These are phyloP conservation scores for Byssochlamys sp. DNA, from an alignment of 2,329 filamentous ascomycete genomes.

Conservation along the genomic window DNA sequence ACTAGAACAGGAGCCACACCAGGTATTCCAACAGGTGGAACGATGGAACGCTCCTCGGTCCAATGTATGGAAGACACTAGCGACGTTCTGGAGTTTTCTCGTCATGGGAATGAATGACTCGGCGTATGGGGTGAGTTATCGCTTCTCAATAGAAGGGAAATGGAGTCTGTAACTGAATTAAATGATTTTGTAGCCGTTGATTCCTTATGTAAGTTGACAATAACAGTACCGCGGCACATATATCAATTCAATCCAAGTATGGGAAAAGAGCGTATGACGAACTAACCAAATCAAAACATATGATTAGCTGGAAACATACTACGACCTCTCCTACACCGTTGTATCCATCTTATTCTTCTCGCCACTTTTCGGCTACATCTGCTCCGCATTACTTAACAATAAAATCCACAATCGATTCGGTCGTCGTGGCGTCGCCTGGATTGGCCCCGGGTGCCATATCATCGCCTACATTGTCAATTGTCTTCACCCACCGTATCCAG, in stretches of 20 bases:
- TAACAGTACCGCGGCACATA: too few species aligned
- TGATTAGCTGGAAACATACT: conserved; percentile 35
- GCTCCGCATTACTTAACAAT: conserved; percentile 37
- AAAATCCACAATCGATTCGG: conserved; percentile 41
- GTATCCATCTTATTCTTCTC: conserved; percentile 42
- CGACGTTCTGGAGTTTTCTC: conserved; percentile 3
- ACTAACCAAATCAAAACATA: not conserved
- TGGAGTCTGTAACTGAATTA: not conserved
- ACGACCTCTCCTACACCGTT: conserved; percentile 30
- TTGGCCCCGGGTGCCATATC: conserved; percentile 37
- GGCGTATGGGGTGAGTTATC: conserved; percentile 3
- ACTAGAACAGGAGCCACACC: not conserved
- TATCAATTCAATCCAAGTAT: too few species aligned
- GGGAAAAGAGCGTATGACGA: not conserved
- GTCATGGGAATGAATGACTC: conserved; percentile 17
- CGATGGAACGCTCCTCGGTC: conserved; percentile 10
- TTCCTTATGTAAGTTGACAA: not conserved
- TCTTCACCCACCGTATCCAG: conserved; percentile 26
- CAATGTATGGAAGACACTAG: conserved; percentile 3
- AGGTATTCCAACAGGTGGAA: not conserved
- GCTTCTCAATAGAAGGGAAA: not conserved
- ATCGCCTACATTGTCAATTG: conserved; percentile 21
- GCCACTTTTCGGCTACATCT: conserved; percentile 41
- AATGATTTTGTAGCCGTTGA: not conserved
- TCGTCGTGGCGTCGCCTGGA: conserved; percentile 61